A percentile compares a stretch with the other conserved stretches of the same genome.
These are phyloP conservation scores for Cystobasidium sp. DNA, from an alignment of 1,284 basidiomycete genomes.

Conservation along the genomic window DNA sequence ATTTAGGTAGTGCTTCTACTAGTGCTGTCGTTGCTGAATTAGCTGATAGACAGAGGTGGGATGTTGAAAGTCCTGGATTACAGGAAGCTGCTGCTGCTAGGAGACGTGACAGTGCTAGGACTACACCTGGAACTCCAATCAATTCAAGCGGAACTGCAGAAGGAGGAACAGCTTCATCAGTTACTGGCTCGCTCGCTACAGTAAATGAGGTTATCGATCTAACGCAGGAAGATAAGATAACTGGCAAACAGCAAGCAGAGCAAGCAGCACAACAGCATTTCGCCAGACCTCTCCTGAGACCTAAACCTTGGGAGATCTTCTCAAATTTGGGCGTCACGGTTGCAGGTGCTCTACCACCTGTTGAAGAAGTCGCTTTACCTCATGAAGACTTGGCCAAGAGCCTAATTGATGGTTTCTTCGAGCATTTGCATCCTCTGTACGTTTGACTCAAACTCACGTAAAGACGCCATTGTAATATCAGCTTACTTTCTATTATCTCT, in stretches of 20 bases:
- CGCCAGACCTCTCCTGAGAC: constrained; percentile 1
- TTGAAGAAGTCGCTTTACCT: constrained; percentile 37
- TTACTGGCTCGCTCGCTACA: neutral
- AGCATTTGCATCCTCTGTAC: constrained; percentile 27
- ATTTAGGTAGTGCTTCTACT: constrained; percentile 38
- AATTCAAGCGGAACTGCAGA: neutral
- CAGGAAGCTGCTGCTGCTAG: constrained; percentile 11
- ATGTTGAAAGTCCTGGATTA: constrained; percentile 25
- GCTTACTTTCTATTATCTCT: neutral
- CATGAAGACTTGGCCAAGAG: constrained; percentile 25
- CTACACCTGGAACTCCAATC: neutral
- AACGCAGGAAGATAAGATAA: neutral
- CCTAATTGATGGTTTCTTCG: constrained; percentile 38
- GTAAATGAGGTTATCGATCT: neutral
- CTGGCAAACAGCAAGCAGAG: neutral
- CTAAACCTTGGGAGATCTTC: constrained; percentile 41
- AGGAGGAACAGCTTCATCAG: neutral
- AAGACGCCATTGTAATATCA: neutral
- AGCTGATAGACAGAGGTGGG: constrained; percentile 34
- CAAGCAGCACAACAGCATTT: neutral
- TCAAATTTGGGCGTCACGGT: constrained; percentile 35
- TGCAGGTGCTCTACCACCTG: constrained; percentile 33
- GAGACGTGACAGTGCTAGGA: neutral
- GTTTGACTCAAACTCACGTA: neutral
- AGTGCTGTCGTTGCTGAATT: constrained; percentile 38